These are phyloP conservation scores for Roridomyces roridus DNA, from an alignment of 768 basidiomycete species.

Conservation along the genomic window DNA sequence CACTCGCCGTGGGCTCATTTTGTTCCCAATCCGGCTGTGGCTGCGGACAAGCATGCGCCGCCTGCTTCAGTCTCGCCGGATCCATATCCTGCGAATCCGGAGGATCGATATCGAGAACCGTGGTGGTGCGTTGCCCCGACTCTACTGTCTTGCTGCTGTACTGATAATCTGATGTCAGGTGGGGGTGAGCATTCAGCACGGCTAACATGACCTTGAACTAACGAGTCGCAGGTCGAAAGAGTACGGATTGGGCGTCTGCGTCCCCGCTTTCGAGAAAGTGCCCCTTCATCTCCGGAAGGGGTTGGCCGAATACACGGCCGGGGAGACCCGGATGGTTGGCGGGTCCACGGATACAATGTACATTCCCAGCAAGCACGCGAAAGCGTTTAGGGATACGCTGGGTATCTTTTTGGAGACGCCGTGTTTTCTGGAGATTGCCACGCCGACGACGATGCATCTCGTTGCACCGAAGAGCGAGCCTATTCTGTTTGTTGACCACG, in stretches of 20 bases:
- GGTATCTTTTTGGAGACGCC: conserved; percentile 1
- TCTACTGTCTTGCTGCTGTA: too few species aligned
- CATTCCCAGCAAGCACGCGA: not conserved
- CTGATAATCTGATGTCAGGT: not conserved
- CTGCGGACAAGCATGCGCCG: not conserved
- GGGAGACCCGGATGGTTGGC: not conserved
- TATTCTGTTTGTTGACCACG: conserved; percentile 3
- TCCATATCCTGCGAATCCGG: not conserved
- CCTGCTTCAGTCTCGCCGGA: not conserved
- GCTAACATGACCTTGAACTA: not conserved
- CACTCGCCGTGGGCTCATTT: conserved; percentile 3
- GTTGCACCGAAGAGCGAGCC: not conserved
- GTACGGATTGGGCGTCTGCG: not conserved
- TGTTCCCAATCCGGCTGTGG: not conserved
- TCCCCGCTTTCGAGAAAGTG: not conserved
- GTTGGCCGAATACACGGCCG: not conserved
- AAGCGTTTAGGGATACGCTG: conserved; percentile 2
- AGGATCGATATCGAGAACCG: not conserved
- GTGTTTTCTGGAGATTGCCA: conserved; percentile 4
- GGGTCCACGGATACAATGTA: conserved; percentile 7
- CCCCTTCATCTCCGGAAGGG: not conserved
- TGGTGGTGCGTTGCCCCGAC: not conserved
- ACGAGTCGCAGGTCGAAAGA: not conserved
- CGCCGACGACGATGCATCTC: conserved; percentile 4
- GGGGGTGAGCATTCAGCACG: not conserved